Base-by-base conservation (phyloP, 495 filamentous ascomycete genomes). In the Cercophora scortea region DNA sequence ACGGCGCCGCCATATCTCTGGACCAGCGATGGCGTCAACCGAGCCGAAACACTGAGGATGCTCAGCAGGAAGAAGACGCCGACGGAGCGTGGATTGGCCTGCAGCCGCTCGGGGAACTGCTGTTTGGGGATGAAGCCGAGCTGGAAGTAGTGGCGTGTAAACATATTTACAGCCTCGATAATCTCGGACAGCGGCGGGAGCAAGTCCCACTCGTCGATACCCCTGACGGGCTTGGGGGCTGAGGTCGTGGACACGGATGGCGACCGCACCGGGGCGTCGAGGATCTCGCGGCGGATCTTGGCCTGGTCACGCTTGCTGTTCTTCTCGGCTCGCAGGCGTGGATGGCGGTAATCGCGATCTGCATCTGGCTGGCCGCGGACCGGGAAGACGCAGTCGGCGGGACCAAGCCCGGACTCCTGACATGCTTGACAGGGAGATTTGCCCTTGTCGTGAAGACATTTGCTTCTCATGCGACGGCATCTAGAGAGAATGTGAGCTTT, bases 61-160 rank as follows among this genome's bases (percentile, higher is more conserved):
- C 67, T 64, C 7, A 79, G 58, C 45, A 77, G 58, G 32, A 76
- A 67, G 51, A 79, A 79, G 17, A 68, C 64, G 61, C 70, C 76
- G 53, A 75, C 59, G 33, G 68, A 67, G 12, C 66, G 59, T 39
- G 64, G 62, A 38, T 70, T 68, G 12, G 66, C 68, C 39, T 60
- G 55, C 17, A 79, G 65, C 4, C 63, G 62, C 43, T 69, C 60
- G 6, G 70, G 63, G 42, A 78, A 79, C 50, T 64, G 52, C 51
- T 71, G 64, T 64, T 77, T 79, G 6, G 72, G 76, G 32, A 79
- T 73, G 54, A 79, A 79, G 19, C 76, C 76, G 9, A 76, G 62
- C 60, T 76, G 73, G 52, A 73, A 76, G 55, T 73, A 76, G 56
- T 74, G 66, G 6, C 60, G 57, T 6, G 71, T 75, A 42, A 76